Evolutionary conservation across 1,139 yeast genomes (phyloP).

Genomic region (Kodamaea arcana): DNA sequence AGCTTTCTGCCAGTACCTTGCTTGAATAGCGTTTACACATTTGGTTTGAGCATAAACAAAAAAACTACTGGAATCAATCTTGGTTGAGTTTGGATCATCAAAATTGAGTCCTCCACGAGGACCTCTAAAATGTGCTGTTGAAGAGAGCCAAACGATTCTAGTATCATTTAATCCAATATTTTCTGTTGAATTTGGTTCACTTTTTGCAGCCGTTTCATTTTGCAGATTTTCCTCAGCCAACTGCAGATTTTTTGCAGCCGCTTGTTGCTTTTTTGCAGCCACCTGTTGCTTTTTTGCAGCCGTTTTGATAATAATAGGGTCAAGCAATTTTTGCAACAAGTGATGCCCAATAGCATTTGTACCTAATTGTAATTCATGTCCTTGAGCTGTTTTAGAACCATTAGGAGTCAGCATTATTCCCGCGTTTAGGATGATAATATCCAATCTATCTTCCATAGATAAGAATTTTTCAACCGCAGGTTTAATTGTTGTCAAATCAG

Average conservation of each 20-base stretch:
- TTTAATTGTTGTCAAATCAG: slow-evolving; percentile 29
- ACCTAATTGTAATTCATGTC: slow-evolving; percentile 45
- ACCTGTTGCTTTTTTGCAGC: too few species aligned
- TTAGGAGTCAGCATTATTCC: slow-evolving; percentile 34
- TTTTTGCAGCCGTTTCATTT: slow-evolving; percentile 23
- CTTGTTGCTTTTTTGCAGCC: slow-evolving; percentile 52
- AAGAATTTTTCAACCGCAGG: slow-evolving; percentile 35
- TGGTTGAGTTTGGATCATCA: slow-evolving; percentile 2
- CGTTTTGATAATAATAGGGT: slow-evolving; percentile 36
- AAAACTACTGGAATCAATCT: slow-evolving; percentile 3
- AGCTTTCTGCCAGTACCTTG: slow-evolving; percentile 34
- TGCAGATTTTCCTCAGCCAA: slow-evolving; percentile 40
- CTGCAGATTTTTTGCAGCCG: slow-evolving; percentile 40
- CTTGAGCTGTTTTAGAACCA: slow-evolving; percentile 21
- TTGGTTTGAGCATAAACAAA: slow-evolving; percentile 43
- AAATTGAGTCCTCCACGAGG: not conserved
- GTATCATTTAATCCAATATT: slow-evolving; percentile 7
- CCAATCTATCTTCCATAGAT: slow-evolving; percentile 23
- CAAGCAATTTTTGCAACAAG: slow-evolving; percentile 41
- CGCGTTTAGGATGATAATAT: slow-evolving; percentile 48
- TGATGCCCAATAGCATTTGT: slow-evolving; percentile 41
- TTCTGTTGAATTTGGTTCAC: too few species aligned
- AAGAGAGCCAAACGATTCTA: slow-evolving; percentile 15
- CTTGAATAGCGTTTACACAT: slow-evolving; percentile 40
- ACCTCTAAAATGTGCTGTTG: not conserved